Percentiles rank a stretch among this genome's conserved stretches.
Evolutionary conservation across 2,329 filamentous ascomycete species (phyloP).

Genomic region (Xylariaceae sp.): DNA sequence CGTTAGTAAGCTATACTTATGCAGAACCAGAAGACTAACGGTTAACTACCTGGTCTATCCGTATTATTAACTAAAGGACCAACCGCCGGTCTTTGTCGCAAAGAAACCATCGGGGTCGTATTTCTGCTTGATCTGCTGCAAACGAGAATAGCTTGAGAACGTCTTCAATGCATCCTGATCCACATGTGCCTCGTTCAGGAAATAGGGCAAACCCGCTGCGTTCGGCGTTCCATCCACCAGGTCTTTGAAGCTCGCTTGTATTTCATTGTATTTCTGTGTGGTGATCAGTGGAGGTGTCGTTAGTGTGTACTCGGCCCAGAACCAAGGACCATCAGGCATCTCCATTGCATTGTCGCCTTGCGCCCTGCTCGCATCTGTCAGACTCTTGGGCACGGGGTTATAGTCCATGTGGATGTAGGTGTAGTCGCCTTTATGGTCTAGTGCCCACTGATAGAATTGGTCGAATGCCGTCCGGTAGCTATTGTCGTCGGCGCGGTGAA

Average conservation of each 20-base stretch:
- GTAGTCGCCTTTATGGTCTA: conserved; percentile 20
- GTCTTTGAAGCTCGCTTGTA: conserved; percentile 20
- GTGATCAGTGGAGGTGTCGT: conserved; percentile 14
- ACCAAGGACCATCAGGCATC: conserved; percentile 25
- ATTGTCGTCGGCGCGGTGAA: conserved; percentile 21
- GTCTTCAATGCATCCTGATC: conserved; percentile 23
- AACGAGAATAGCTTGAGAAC: conserved; percentile 8
- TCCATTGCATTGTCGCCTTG: conserved; percentile 24
- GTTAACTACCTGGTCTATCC: too few relatives aligned
- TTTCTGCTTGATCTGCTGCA: conserved; percentile 19
- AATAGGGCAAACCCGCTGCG: conserved; percentile 15
- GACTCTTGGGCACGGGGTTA: conserved; percentile 18
- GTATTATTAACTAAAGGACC: conserved; percentile 20
- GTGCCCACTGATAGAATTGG: conserved; percentile 17
- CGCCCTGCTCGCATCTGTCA: conserved; percentile 22
- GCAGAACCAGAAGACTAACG: too few relatives aligned
- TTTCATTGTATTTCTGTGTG: conserved; percentile 10
- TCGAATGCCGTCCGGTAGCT: conserved; percentile 18
- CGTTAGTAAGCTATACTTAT: too few relatives aligned
- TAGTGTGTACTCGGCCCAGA: conserved; percentile 26
- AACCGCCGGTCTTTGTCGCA: conserved; percentile 17
- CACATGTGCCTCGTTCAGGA: conserved; percentile 20
- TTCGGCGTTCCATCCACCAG: conserved; percentile 23
- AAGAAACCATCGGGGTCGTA: conserved; percentile 24
- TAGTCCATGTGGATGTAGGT: conserved; percentile 23